Evolutionary conservation across 441 rosid genomes (phyloP).

Genomic region (Pelargonium australe): DNA sequence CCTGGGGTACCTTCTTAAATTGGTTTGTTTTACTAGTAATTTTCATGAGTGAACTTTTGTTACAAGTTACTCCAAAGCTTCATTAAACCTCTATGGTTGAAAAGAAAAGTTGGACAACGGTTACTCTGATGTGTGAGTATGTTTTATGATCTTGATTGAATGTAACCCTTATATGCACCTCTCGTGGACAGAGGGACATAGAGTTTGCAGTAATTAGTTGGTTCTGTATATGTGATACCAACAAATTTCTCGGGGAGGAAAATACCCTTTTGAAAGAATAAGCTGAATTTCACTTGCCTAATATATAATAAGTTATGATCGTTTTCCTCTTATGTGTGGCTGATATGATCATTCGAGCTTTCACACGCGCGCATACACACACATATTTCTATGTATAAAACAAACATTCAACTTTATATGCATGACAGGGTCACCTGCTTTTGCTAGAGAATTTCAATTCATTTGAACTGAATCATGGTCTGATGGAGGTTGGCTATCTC

Average conservation of each 20-base stretch:
- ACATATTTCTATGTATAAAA: background rate
- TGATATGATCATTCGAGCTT: background rate
- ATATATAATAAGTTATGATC: background rate
- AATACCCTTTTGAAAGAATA: background rate
- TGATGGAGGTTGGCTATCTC: slow-evolving; percentile 75
- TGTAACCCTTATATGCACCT: background rate
- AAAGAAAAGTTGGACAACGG: background rate
- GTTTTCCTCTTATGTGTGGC: background rate
- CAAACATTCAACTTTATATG: slow-evolving; percentile 15
- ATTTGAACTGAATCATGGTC: slow-evolving; percentile 64
- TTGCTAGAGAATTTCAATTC: slow-evolving; percentile 59
- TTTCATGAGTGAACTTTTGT: background rate
- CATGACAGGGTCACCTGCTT: slow-evolving; percentile 72
- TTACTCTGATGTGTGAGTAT: background rate
- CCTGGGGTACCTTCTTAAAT: background rate
- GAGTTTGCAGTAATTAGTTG: too few species aligned
- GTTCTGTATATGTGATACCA: too few species aligned
- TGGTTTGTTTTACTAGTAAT: background rate
- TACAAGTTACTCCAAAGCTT: background rate
- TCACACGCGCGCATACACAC: background rate
- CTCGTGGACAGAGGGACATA: background rate
- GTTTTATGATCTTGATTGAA: background rate
- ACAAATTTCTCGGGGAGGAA: too few species aligned
- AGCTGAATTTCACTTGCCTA: background rate
- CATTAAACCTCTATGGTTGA: background rate